Base-by-base conservation (phyloP, 2,329 filamentous ascomycete genomes). In the Epichloe aotearoae region DNA sequence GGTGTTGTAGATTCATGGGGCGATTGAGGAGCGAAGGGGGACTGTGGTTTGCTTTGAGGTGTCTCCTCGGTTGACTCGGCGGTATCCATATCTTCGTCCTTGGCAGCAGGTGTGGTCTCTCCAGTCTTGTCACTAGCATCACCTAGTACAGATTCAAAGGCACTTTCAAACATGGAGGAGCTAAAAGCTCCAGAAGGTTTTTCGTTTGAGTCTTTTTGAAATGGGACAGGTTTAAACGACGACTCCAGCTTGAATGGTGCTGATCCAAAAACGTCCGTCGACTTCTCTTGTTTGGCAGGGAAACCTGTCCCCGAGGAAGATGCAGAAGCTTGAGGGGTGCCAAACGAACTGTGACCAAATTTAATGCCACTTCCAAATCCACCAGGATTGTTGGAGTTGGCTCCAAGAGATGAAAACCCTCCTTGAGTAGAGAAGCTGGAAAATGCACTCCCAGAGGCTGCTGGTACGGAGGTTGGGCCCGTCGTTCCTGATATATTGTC, bases 161-260 rank as follows among this genome's bases (percentile, higher is more conserved):
- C 74, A 49, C 69, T 70, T n/a, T 78, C 77, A 59, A 87, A 86
- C 56, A 84, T 57, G 2, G 69, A 72, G 5, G 72, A 71, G 12
- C 70, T 69, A n/a, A 58, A 49, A 11, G 58, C 36, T n/a, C 64
- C 63, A 20, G 64, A 62, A 15, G 75, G 68, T 54, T 76, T 77
- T 8, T 75, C 71, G 37, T 73, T 66, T 52, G 83, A 79, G 23
- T 84, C 75, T 52, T 79, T 80, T 1, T 77, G 72, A 43, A 74
- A 73, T 5, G 77, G 74, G 56, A 86, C 83, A 8, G 74, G 73
- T 59, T 82, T 80, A 67, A 88, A 88, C 2, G 78, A 82, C 33
- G 79, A 82, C 39, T 76, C 75, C 15, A 88, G 70, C 57, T 84
- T 83, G 67, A 88, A 88, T 0, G 77, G 74, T 15, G 70, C 66